Conservation (phyloP, 2,329 filamentous ascomycete genomes). For the Fusarium sp. region DNA sequence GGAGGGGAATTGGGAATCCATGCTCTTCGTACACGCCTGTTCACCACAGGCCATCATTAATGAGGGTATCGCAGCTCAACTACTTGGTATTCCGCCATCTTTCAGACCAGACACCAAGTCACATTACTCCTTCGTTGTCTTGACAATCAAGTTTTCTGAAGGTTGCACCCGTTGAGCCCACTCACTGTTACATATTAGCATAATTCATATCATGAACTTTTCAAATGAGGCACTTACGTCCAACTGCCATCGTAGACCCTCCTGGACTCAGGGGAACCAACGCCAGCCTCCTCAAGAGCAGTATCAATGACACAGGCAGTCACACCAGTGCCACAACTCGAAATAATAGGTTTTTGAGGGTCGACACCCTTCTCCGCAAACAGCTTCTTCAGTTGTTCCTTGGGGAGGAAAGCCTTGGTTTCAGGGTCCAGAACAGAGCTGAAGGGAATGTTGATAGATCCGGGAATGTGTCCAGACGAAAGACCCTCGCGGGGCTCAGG, state of each 20-base stretch:
- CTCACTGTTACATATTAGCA: conserved; percentile 58
- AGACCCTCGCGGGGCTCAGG: conserved; percentile 89
- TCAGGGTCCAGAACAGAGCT: conserved; percentile 81
- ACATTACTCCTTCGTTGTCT: conserved; percentile 51
- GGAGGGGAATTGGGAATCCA: conserved; percentile 38
- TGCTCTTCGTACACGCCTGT: conserved; percentile 43
- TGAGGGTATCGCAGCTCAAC: conserved; percentile 46
- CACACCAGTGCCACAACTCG: conserved; percentile 91
- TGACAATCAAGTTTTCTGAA: conserved; percentile 70
- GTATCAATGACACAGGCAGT: conserved; percentile 92
- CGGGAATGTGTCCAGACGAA: conserved; percentile 90
- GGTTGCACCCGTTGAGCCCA: conserved; percentile 74
- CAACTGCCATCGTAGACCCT: conserved; percentile 96
- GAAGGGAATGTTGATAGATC: conserved; percentile 85
- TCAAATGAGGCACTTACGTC: conserved; percentile 75
- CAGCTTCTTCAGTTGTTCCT: conserved; percentile 75
- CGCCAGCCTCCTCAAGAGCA: conserved; percentile 81
- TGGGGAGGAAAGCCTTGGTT: conserved; percentile 81
- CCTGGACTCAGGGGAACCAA: conserved; percentile 72
- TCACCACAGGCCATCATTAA: conserved; percentile 42
- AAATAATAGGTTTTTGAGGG: conserved; percentile 81
- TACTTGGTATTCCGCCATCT: conserved; percentile 31
- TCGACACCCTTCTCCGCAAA: conserved; percentile 86
- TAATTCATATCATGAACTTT: neutral
- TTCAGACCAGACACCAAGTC: conserved; percentile 14